A percentile compares a stretch with the other conserved stretches of the same genome.
Conservation (phyloP, 1,284 basidiomycete species). For the Porogramme epimiltina region DNA sequence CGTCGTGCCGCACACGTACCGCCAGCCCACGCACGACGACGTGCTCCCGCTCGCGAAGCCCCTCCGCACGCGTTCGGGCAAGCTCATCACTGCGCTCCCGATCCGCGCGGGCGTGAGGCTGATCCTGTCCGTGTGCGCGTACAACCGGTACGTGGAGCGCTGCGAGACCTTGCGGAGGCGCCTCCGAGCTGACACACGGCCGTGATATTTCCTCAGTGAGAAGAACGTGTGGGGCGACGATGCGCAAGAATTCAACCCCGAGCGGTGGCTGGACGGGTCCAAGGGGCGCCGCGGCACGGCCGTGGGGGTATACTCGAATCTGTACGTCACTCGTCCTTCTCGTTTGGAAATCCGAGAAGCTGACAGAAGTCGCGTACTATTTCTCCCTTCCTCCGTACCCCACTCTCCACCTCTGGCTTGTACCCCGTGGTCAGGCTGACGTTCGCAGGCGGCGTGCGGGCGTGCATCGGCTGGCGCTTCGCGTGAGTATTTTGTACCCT, state of each 20-base stretch:
- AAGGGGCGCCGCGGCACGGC: slow-evolving; percentile 25
- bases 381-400: too few relatives aligned
- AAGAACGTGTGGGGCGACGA: slow-evolving; percentile 30
- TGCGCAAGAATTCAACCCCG: slow-evolving; percentile 29
- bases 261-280: slow-evolving; percentile 25
- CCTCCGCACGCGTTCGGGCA: slow-evolving; percentile 27
- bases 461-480: slow-evolving; percentile 56
- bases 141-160: slow-evolving; percentile 34
- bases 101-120: slow-evolving; percentile 37
- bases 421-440: slow-evolving; percentile 7
- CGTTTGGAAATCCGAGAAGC: not conserved
- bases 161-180: not conserved
- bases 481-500: too few relatives aligned
- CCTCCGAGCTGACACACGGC: too few relatives aligned
- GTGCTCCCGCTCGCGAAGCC: slow-evolving; percentile 35
- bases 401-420: not conserved
- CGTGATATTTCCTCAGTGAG: slow-evolving; percentile 12
- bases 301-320: slow-evolving; percentile 44
- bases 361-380: not conserved
- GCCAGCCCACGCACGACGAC: slow-evolving; percentile 32
- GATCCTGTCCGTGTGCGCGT: slow-evolving; percentile 36
- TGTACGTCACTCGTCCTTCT: slow-evolving; percentile 24
- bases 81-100: slow-evolving; percentile 35
- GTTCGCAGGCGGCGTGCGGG: slow-evolving; percentile 43
- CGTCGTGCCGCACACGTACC: slow-evolving; percentile 27